These are phyloP conservation scores for Fonsecaea multimorphosa DNA, from an alignment of 2,329 filamentous ascomycete species.

Conservation along the genomic window DNA sequence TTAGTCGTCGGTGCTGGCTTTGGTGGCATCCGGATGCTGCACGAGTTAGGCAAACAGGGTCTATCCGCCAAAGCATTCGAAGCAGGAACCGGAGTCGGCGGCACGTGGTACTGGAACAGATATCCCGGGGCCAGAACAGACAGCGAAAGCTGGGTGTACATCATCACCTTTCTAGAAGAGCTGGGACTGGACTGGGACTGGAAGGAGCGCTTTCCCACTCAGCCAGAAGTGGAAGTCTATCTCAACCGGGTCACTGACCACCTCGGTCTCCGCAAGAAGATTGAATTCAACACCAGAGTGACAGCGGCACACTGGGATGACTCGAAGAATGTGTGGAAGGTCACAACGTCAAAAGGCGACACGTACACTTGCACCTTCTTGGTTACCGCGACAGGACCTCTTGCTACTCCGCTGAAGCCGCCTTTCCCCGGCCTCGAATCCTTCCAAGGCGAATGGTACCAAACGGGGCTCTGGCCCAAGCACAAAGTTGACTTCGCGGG, in stretches of 20 bases:
- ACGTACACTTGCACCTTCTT: conserved; percentile 51
- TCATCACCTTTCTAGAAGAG: conserved; percentile 40
- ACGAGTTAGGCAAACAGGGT: conserved; percentile 58
- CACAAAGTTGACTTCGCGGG: conserved; percentile 52
- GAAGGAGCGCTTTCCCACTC: conserved; percentile 45
- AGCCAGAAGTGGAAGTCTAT: conserved; percentile 52
- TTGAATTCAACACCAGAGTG: conserved; percentile 53
- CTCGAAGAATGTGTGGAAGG: conserved; percentile 48
- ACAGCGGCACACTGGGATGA: conserved; percentile 49
- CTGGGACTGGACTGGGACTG: conserved; percentile 46
- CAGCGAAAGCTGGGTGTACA: conserved; percentile 54
- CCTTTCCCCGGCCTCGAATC: conserved; percentile 64
- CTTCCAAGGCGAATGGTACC: conserved; percentile 65
- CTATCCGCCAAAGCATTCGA: conserved; percentile 58
- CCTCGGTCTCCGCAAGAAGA: conserved; percentile 52
- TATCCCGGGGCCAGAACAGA: conserved; percentile 55
- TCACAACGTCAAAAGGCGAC: conserved; percentile 51
- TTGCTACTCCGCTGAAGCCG: conserved; percentile 55
- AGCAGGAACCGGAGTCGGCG: conserved; percentile 53
- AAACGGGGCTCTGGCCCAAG: conserved; percentile 65
- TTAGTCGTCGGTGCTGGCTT: conserved; percentile 42
- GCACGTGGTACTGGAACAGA: conserved; percentile 48
- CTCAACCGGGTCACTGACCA: conserved; percentile 55
- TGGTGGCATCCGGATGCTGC: conserved; percentile 58
- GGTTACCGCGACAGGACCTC: conserved; percentile 56